Base-by-base conservation (phyloP, 352 stramenopile species). In the Phytophthora tentaculata region DNA sequence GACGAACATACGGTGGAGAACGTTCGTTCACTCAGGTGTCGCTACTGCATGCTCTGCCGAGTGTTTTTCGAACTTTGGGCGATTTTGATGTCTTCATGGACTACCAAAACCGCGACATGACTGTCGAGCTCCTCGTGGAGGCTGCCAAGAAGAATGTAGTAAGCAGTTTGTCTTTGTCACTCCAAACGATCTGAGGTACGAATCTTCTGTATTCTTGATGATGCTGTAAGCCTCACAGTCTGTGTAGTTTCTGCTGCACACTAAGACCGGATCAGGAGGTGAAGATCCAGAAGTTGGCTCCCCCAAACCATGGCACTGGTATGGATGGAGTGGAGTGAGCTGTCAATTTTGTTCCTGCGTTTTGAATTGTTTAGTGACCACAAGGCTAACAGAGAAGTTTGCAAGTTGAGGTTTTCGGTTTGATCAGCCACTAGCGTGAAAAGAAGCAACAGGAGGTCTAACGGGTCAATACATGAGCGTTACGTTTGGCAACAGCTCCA, bases 51-150 rank as follows among this genome's bases (percentile, higher is more conserved):
- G 97, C 97, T 16, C 84, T 99, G 9, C 96, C 86, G 4, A 78
- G 94, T 64, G 95, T 95, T 16, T 99, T 99, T 73, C 89, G 97
- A 61, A 93, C 99, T 39, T 98, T 99, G 93, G 97, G 99, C 72
- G 97, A 99, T 83, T 99, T 99, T 70, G 97, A 99, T 77, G 97
- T 99, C 26, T 99, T 99, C 67, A 98, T 99, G 86, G 98, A 99
- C 83, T 94, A 96, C 22, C 89, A 98, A 32, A 97, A 97, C 54
- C 87, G 97, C 43, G 98, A 98, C 37, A 94, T 98, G 68, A 97
- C 97, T 3, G 95, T 99, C 58, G 79, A 98, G 43, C 73, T 96
- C 64, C 83, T 99, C n/a, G 91, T 99, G 19, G 67, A 91, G 8
- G 91, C 86, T 0, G 87, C 84, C 16, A 94, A 95, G 73, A 78